These are phyloP conservation scores for Pezicula neosporulosa DNA, from an alignment of 2,329 filamentous ascomycete genomes.

Conservation along the genomic window DNA sequence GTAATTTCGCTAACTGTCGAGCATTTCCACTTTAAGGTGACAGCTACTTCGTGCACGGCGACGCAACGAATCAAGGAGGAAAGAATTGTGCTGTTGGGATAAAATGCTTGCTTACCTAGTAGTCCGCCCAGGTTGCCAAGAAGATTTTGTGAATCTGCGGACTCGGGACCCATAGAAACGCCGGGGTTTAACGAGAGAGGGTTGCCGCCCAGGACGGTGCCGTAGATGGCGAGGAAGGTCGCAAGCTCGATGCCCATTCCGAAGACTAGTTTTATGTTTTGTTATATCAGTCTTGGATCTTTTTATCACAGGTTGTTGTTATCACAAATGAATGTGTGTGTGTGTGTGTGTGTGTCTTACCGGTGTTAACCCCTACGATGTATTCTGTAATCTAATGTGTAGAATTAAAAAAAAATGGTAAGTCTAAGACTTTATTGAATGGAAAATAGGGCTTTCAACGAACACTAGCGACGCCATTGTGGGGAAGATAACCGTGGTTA, in stretches of 20 bases:
- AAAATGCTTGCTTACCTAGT: too few relatives aligned
- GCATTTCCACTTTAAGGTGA: too few relatives aligned
- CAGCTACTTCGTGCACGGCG: too few relatives aligned
- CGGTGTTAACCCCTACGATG: not conserved
- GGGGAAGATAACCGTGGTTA: constrained; percentile 35
- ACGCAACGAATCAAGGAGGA: too few relatives aligned
- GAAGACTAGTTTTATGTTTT: constrained; percentile 28
- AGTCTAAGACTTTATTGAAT: not conserved
- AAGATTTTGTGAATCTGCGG: constrained; percentile 1
- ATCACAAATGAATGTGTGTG: too few relatives aligned
- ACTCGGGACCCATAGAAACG: constrained; percentile 38
- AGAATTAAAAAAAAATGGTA: too few relatives aligned
- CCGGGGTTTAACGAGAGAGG: constrained; percentile 38
- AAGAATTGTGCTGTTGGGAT: too few relatives aligned
- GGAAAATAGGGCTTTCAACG: not conserved
- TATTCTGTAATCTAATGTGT: not conserved
- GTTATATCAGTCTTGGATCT: too few relatives aligned
- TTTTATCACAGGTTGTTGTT: too few relatives aligned
- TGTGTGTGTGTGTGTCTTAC: too few relatives aligned
- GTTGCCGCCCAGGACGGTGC: constrained; percentile 39
- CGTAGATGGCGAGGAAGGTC: constrained; percentile 34
- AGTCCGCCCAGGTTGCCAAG: constrained; percentile 15
- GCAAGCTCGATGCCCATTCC: constrained; percentile 37
- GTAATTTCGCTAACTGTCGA: too few relatives aligned
- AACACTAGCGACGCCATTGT: constrained; percentile 24